Evolutionary conservation across 2,329 filamentous ascomycete species (phyloP).

Genomic region (Beauveria caledonica): DNA sequence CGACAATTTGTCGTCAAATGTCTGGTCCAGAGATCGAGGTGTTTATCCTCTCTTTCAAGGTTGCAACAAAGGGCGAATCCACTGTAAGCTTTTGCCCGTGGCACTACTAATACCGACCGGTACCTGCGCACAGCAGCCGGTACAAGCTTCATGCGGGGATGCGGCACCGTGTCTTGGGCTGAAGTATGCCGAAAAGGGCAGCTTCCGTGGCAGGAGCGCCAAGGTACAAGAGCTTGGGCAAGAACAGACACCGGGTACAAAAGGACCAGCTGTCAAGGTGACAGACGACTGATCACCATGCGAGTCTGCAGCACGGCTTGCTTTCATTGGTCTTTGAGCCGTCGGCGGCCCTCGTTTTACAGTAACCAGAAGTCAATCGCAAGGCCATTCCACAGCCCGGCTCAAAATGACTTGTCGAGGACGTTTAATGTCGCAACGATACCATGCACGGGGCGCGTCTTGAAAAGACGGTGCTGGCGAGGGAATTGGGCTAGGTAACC

Average conservation of each 20-base stretch:
- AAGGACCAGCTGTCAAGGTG: neutral
- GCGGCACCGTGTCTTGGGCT: neutral
- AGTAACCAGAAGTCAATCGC: neutral
- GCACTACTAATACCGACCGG: neutral
- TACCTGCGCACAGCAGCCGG: neutral
- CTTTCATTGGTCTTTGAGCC: neutral
- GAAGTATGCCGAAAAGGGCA: neutral
- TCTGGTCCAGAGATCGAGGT: too few relatives aligned
- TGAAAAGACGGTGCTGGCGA: too few relatives aligned
- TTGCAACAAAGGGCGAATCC: neutral
- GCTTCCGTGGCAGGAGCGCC: neutral
- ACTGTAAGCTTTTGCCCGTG: neutral
- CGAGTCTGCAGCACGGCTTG: neutral
- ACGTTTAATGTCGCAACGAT: neutral
- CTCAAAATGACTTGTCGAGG: neutral
- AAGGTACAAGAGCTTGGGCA: neutral
- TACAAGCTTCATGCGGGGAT: neutral
- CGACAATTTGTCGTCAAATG: too few relatives aligned
- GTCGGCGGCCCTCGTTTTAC: neutral
- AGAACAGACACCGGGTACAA: neutral
- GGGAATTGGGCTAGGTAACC: too few relatives aligned
- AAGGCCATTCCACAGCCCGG: neutral
- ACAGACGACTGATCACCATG: neutral
- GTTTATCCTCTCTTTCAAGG: too few relatives aligned
- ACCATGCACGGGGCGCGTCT: too few relatives aligned